Percentiles rank a stretch among this genome's conserved stretches.
Evolutionary conservation across 2,329 filamentous ascomycete genomes (phyloP).

Genomic region (Hypoxylon sp.): DNA sequence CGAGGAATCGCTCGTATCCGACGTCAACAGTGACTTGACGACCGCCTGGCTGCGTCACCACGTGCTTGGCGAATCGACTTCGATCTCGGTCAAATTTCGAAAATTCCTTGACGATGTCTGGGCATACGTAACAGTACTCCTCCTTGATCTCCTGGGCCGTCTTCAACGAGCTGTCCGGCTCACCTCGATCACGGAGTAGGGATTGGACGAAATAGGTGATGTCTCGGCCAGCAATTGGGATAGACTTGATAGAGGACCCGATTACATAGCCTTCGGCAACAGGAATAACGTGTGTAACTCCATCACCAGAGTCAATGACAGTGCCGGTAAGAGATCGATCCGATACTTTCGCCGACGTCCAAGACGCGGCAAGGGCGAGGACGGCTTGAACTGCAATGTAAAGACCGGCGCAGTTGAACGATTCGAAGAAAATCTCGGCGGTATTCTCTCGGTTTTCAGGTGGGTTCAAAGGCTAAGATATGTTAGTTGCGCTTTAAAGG

Average conservation of each 20-base stretch:
- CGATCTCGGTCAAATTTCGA: constrained; percentile 93
- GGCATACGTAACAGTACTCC: constrained; percentile 97
- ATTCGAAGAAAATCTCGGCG: constrained; percentile 99
- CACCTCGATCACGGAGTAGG: constrained; percentile 92
- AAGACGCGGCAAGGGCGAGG: constrained; percentile 94
- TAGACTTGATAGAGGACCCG: constrained; percentile 98
- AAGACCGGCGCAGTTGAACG: constrained; percentile 98
- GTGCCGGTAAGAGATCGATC: constrained; percentile 97
- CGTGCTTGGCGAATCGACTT: constrained; percentile 90
- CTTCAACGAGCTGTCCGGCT: constrained; percentile 96
- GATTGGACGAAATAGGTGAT: constrained; percentile 99
- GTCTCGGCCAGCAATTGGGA: constrained; percentile 96
- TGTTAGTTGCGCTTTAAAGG: constrained; percentile 36
- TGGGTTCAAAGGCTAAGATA: constrained; percentile 86
- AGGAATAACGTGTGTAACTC: constrained; percentile 98
- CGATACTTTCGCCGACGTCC: constrained; percentile 98
- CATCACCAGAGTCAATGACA: constrained; percentile 98
- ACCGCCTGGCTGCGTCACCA: constrained; percentile 87
- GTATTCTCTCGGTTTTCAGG: constrained; percentile 99
- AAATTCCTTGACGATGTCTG: constrained; percentile 99
- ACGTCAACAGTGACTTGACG: constrained; percentile 89
- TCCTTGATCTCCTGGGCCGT: constrained; percentile 99
- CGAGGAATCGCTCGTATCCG: constrained; percentile 97
- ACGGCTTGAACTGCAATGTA: constrained; percentile 99
- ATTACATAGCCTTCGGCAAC: constrained; percentile 99